phyloP scores from a whole-genome alignment of 2,329 filamentous ascomycete species.

The Malbranchea zuffiana region DNA sequence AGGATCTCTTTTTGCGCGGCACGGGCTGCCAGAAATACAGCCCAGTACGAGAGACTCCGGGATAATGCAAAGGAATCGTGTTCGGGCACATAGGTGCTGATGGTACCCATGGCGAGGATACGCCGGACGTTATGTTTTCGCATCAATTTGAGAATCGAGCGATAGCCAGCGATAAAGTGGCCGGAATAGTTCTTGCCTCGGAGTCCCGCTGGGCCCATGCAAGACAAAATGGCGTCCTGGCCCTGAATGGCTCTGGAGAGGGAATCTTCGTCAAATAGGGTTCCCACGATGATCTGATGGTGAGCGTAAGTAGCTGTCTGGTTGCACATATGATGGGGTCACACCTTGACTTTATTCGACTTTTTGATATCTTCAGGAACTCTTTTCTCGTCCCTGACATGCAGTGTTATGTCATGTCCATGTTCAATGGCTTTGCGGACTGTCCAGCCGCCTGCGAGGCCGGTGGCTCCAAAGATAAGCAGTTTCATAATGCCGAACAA shows the following conservation, averaged over 20 bases:
- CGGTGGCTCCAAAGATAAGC: constrained; percentile 15
- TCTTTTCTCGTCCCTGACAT: constrained; percentile 16
- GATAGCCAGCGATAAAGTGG: constrained; percentile 12
- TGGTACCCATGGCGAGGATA: constrained; percentile 27
- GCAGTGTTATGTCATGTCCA: constrained; percentile 14
- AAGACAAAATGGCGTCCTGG: constrained; percentile 17
- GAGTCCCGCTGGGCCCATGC: constrained; percentile 13
- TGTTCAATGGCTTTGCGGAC: constrained; percentile 12
- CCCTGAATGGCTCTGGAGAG: constrained; percentile 14
- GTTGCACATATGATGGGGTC: neutral
- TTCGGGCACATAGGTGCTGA: constrained; percentile 19
- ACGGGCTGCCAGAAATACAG: constrained; percentile 9
- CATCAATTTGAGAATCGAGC: constrained; percentile 20
- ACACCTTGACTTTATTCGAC: constrained; percentile 12
- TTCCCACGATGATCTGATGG: constrained; percentile 12
- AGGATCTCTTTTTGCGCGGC: constrained; percentile 12
- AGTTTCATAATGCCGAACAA: constrained; percentile 22
- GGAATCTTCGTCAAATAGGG: constrained; percentile 10
- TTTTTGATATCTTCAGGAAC: constrained; percentile 13
- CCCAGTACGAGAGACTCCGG: constrained; percentile 12
- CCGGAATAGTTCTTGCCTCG: constrained; percentile 1
- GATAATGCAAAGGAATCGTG: constrained; percentile 20
- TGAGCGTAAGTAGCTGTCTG: constrained; percentile 2
- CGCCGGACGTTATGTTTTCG: constrained; percentile 22
- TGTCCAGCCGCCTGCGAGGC: constrained; percentile 7